phyloP scores from a whole-genome alignment of 768 basidiomycete genomes.

The Holtermannia corniformis region DNA sequence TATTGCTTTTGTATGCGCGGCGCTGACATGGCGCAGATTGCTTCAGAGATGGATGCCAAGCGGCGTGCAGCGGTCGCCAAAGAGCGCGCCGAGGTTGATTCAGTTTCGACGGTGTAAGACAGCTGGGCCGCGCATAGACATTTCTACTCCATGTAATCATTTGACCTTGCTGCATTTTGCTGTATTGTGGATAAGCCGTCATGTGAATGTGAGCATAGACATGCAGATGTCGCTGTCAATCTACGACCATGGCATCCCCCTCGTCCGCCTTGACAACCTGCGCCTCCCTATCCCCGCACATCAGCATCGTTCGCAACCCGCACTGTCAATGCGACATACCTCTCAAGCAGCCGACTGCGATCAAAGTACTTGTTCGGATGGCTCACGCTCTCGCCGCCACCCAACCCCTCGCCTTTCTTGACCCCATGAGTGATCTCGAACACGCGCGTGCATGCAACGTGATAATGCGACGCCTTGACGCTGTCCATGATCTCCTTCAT shows the following conservation, averaged over 20 bases:
- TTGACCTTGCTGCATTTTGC: too few relatives aligned
- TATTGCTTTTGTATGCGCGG: not conserved
- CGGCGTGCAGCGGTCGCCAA: not conserved
- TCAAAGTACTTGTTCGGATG: constrained; percentile 75
- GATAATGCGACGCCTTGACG: constrained; percentile 73
- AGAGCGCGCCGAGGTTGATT: not conserved
- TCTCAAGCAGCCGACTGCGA: constrained; percentile 34
- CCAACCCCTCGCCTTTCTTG: constrained; percentile 81
- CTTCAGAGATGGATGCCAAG: not conserved
- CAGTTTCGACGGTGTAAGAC: too few relatives aligned
- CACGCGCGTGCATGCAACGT: constrained; percentile 92
- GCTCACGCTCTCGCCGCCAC: constrained; percentile 72
- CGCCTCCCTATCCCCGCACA: not conserved
- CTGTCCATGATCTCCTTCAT: constrained; percentile 70
- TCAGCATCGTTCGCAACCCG: too few relatives aligned
- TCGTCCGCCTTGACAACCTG: not conserved
- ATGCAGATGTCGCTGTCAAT: too few relatives aligned
- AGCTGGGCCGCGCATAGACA: too few relatives aligned
- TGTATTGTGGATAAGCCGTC: too few relatives aligned
- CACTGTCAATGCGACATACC: constrained; percentile 12
- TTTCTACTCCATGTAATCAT: too few relatives aligned
- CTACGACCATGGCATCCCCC: not conserved
- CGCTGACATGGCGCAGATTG: not conserved
- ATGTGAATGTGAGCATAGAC: too few relatives aligned
- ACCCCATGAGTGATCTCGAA: constrained; percentile 91